A percentile compares a stretch with the other conserved stretches of the same genome.
Conservation (phyloP, 2,329 filamentous ascomycete species). For the Sporothrix mexicana region DNA sequence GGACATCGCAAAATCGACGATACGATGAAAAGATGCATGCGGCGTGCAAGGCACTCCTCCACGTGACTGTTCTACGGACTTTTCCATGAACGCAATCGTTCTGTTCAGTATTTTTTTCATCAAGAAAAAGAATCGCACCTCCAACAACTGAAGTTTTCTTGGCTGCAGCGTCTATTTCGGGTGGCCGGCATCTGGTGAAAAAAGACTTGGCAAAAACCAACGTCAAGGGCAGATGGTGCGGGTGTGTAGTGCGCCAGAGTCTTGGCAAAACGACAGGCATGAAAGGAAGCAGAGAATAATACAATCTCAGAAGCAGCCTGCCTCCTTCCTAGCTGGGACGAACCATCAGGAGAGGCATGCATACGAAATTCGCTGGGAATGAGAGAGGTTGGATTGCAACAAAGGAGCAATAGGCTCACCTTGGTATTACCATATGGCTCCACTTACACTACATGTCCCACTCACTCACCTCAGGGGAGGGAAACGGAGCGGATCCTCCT, state of each 20-base stretch:
- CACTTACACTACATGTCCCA: neutral
- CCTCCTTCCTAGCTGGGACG: slow-evolving; percentile 25
- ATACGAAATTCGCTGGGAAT: neutral
- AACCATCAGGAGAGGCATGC: slow-evolving; percentile 10
- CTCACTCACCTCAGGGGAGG: neutral
- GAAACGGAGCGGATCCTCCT: slow-evolving; percentile 9
- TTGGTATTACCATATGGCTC: slow-evolving; percentile 17
- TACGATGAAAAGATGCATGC: neutral
- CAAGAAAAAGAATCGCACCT: neutral
- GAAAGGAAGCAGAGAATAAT: neutral
- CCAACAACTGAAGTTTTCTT: neutral
- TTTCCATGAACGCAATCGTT: too few species aligned
- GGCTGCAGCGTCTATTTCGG: slow-evolving; percentile 20
- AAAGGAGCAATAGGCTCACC: slow-evolving; percentile 24
- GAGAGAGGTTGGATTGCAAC: neutral
- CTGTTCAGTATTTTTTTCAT: neutral
- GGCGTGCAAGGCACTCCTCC: neutral
- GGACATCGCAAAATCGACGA: neutral
- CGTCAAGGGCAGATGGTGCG: neutral
- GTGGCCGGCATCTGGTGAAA: slow-evolving; percentile 12
- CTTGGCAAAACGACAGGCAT: slow-evolving; percentile 22
- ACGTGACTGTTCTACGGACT: neutral
- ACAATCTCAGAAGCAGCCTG: neutral
- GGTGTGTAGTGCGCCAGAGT: neutral
- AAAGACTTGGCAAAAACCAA: neutral